Base-by-base conservation (phyloP, 2,329 filamentous ascomycete genomes). In the Dactylella cylindrospora region DNA sequence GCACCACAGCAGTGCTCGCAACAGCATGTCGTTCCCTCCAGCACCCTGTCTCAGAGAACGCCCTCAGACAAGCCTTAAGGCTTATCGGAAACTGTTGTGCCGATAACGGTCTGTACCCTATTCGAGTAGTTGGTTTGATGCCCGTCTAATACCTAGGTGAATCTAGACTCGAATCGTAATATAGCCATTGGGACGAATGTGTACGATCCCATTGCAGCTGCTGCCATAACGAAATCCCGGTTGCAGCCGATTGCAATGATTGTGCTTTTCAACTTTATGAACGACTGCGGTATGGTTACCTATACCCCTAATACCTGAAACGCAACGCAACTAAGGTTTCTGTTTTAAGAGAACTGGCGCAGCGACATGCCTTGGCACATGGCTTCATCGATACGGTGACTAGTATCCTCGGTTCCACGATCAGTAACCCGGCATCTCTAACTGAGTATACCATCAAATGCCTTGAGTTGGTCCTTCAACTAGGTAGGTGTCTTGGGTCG, bases 1-100 rank as follows among this genome's bases (percentile, higher is more conserved):
- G 68, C 10, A 55, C 67, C 10, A 52, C 44, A 2, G 67, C 64
- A n/a, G 49, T 69, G 29, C 55, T 69, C 12, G 40, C 66, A 54
- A n/a, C 60, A 43, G 44, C 35, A 39, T 51, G 33, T 49, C 15
- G 41, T 64, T 8, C 33, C 36, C 13, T 35, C 17, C 32, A 13
- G 26, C 9, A 17, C 8, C 23, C 43, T 55, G 17, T 50, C 13
- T 22, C 46, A 26, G 25, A 54, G 66, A n/a, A 53, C 31, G 15
- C 36, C 9, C 23, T 49, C 10, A 61, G 39, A 7, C 67, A 69
- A 17, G 61, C 50, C 22, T 44, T 69, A 3, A 67, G 65, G 23
- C 47, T 69, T 8, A 50, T 68, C 35, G 68, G 67, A 13, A 69
- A 69, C 35, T 62, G 57, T 13, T 68, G 67, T 45, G 67, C 68